Evolutionary conservation across 2,329 filamentous ascomycete species (phyloP).

Genomic region (Alternaria brassicae): DNA sequence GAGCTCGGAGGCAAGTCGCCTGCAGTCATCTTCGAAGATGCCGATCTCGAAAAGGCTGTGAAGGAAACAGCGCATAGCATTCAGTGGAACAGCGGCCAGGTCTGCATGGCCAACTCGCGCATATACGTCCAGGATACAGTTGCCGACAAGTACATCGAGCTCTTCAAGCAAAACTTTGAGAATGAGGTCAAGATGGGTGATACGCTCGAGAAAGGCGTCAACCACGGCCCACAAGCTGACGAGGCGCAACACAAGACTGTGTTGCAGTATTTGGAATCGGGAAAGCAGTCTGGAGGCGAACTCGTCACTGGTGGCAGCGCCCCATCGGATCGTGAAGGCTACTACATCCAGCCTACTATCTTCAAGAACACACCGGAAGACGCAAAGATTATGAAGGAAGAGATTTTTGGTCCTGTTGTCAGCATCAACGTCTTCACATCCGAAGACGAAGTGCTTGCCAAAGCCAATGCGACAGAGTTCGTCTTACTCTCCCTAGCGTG

Average conservation of each 20-base stretch:
- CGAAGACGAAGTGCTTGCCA: constrained; percentile 76
- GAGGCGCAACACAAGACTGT: constrained; percentile 60
- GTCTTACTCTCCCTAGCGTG: constrained; percentile 3
- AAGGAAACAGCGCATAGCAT: constrained; percentile 59
- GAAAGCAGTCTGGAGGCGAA: constrained; percentile 69
- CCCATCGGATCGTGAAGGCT: constrained; percentile 41
- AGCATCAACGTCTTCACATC: constrained; percentile 79
- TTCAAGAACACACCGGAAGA: constrained; percentile 78
- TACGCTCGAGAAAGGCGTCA: constrained; percentile 75
- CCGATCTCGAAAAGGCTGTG: constrained; percentile 77
- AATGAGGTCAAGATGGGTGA: constrained; percentile 54
- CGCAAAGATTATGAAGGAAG: constrained; percentile 82
- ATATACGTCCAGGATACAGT: constrained; percentile 64
- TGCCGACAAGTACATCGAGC: constrained; percentile 55
- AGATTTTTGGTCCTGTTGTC: constrained; percentile 84
- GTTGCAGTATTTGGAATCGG: constrained; percentile 58
- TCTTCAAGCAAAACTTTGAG: constrained; percentile 48
- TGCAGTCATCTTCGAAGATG: constrained; percentile 80
- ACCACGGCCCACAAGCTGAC: constrained; percentile 63
- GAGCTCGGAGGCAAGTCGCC: constrained; percentile 90
- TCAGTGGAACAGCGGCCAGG: constrained; percentile 64
- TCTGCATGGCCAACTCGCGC: constrained; percentile 66
- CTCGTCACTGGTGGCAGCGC: constrained; percentile 42
- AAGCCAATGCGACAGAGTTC: constrained; percentile 79
- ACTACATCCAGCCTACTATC: constrained; percentile 73